These are phyloP conservation scores for Didymosphaeria variabile DNA, from an alignment of 2,329 filamentous ascomycete genomes.

Conservation along the genomic window DNA sequence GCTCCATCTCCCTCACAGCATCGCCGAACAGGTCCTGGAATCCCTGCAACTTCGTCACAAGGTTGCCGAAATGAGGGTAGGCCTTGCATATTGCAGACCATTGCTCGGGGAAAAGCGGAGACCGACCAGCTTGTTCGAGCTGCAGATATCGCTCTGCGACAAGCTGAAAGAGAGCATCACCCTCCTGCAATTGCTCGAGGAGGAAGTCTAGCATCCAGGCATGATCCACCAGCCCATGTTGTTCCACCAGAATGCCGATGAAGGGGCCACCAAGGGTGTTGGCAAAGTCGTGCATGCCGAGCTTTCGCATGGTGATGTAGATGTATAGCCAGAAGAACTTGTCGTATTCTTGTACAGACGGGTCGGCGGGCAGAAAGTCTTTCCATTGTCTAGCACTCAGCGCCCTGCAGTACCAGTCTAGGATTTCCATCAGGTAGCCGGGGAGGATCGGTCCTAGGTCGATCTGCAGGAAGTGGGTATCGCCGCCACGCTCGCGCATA, in stretches of 20 bases:
- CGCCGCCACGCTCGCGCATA: not conserved
- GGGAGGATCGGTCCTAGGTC: slow-evolving; percentile 15
- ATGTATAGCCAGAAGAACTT: slow-evolving; percentile 22
- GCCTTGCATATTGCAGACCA: not conserved
- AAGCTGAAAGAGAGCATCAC: not conserved
- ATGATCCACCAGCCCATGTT: slow-evolving; percentile 17
- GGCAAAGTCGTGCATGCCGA: slow-evolving; percentile 16
- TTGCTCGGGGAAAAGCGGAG: not conserved
- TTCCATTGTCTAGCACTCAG: slow-evolving; percentile 8
- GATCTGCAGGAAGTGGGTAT: not conserved
- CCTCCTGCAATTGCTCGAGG: not conserved
- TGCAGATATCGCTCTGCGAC: slow-evolving; percentile 1
- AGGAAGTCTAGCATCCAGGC: not conserved
- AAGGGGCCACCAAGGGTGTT: slow-evolving; percentile 11
- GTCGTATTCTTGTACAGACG: slow-evolving; percentile 15
- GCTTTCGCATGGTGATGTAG: slow-evolving; percentile 17
- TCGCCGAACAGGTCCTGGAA: not conserved
- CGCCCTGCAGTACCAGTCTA: slow-evolving; percentile 17
- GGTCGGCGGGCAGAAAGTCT: slow-evolving; percentile 11
- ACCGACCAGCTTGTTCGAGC: not conserved
- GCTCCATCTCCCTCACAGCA: not conserved
- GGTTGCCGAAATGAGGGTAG: not conserved
- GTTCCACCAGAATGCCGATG: slow-evolving; percentile 9
- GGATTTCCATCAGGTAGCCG: slow-evolving; percentile 17
- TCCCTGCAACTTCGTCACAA: not conserved